Evolutionary conservation across 1,284 basidiomycete genomes (phyloP).

Genomic region (Kwoniella shivajii): DNA sequence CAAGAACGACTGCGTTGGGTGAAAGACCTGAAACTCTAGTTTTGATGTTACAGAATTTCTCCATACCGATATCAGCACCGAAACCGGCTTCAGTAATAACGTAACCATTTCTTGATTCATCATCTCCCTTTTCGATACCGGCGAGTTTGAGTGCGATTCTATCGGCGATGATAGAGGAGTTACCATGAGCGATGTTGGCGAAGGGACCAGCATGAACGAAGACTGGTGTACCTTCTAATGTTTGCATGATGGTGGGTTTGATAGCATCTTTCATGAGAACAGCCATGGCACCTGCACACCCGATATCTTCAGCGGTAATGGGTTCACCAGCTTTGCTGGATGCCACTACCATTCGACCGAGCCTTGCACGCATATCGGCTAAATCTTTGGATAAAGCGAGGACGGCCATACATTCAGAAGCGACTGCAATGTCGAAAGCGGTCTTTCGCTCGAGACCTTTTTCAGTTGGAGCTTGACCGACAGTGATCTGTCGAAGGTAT

Average conservation of each 20-base stretch:
- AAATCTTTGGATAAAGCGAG: slow-evolving; percentile 86
- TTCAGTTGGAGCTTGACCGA: slow-evolving; percentile 88
- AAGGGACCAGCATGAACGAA: slow-evolving; percentile 99
- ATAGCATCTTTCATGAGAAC: slow-evolving; percentile 99
- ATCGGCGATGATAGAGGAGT: slow-evolving; percentile 97
- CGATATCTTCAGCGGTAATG: slow-evolving; percentile 95
- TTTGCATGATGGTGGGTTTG: slow-evolving; percentile 99
- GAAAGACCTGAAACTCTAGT: slow-evolving; percentile 89
- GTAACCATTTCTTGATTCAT: slow-evolving; percentile 78
- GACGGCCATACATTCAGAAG: slow-evolving; percentile 98
- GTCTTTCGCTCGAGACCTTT: slow-evolving; percentile 85
- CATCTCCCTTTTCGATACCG: slow-evolving; percentile 90
- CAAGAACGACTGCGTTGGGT: slow-evolving; percentile 93
- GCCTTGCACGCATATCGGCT: slow-evolving; percentile 77
- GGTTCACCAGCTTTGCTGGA: slow-evolving; percentile 88
- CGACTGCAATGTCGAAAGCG: slow-evolving; percentile 96
- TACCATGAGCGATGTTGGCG: slow-evolving; percentile 98
- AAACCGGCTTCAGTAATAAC: slow-evolving; percentile 99
- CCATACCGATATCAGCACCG: slow-evolving; percentile 98
- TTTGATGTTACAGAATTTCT: slow-evolving; percentile 99
- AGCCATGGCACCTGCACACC: slow-evolving; percentile 91
- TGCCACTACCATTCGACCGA: slow-evolving; percentile 84
- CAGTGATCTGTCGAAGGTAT: slow-evolving; percentile 90
- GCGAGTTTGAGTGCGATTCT: slow-evolving; percentile 95
- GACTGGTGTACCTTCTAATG: slow-evolving; percentile 96